phyloP scores from a whole-genome alignment of 2,329 filamentous ascomycete genomes.

The Chlorencoelia australis region DNA sequence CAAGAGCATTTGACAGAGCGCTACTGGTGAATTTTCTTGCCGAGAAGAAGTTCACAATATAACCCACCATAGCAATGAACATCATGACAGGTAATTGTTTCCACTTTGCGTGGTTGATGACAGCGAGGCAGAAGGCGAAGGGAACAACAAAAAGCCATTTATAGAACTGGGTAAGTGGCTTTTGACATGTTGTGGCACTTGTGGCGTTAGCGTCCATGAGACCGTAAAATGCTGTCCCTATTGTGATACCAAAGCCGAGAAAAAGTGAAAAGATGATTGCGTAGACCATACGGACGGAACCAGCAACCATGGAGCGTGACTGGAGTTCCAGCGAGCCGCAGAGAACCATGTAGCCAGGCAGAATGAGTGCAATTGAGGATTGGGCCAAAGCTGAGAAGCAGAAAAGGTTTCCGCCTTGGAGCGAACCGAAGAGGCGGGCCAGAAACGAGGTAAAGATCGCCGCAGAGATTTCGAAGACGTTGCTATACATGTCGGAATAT shows the following conservation, averaged over 20 bases:
- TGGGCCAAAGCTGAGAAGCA: slow-evolving; percentile 58
- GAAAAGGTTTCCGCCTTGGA: slow-evolving; percentile 38
- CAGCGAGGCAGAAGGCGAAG: slow-evolving; percentile 63
- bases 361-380: slow-evolving; percentile 53
- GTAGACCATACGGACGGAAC: slow-evolving; percentile 48
- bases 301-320: slow-evolving; percentile 43
- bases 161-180: slow-evolving; percentile 39
- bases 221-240: slow-evolving; percentile 46
- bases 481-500: slow-evolving; percentile 55
- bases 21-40: slow-evolving; percentile 55
- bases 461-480: slow-evolving; percentile 55
- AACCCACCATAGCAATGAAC: slow-evolving; percentile 61
- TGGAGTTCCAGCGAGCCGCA: slow-evolving; percentile 46
- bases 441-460: slow-evolving; percentile 53
- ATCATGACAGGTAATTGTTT: slow-evolving; percentile 72
- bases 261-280: slow-evolving; percentile 49
- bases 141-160: slow-evolving; percentile 64
- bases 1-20: slow-evolving; percentile 65
- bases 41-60: slow-evolving; percentile 67
- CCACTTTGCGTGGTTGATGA: slow-evolving; percentile 76
- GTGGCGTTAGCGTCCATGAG: slow-evolving; percentile 38
- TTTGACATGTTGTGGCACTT: slow-evolving; percentile 35
- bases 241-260: slow-evolving; percentile 46
- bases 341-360: slow-evolving; percentile 55
- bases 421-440: slow-evolving; percentile 52